Conservation (phyloP, 768 basidiomycete genomes). For the Hericium rajendrae region DNA sequence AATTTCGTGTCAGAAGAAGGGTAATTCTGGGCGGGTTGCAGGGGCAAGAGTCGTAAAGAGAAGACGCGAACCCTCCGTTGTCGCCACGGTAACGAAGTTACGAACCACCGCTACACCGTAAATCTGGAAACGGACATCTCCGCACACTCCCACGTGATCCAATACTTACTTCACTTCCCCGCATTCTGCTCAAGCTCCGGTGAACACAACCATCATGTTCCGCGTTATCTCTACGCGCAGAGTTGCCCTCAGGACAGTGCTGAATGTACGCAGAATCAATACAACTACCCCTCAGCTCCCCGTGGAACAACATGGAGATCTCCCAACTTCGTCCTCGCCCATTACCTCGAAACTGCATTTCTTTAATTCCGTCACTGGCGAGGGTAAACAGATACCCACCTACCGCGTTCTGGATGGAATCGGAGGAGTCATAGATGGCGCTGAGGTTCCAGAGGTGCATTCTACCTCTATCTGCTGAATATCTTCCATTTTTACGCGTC, state of each 20-base stretch:
- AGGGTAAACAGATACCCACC: constrained; percentile 64
- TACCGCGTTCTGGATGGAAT: constrained; percentile 79
- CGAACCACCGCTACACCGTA: not conserved
- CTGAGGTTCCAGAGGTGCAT: constrained; percentile 61
- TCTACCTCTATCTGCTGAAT: constrained; percentile 10
- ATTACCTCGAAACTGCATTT: constrained; percentile 64
- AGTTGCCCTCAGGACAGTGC: not conserved
- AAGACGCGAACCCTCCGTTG: not conserved
- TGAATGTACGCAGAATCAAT: constrained; percentile 11
- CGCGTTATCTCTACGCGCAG: constrained; percentile 1
- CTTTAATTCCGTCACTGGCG: constrained; percentile 67
- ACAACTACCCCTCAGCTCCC: constrained; percentile 12
- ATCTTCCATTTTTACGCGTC: not conserved
- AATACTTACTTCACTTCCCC: not conserved
- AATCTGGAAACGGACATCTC: no score
- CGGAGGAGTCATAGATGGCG: constrained; percentile 65
- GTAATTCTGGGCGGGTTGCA: not conserved
- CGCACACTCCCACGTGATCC: no score
- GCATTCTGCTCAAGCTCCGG: constrained; percentile 12
- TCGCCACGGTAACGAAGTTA: not conserved
- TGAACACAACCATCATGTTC: constrained; percentile 10
- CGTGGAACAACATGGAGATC: constrained; percentile 20
- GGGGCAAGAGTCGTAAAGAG: not conserved
- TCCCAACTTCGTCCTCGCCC: constrained; percentile 43
- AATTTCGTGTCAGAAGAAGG: not conserved